Conservation (phyloP, 306 rosid genomes). For the Mucuna pruriens region DNA sequence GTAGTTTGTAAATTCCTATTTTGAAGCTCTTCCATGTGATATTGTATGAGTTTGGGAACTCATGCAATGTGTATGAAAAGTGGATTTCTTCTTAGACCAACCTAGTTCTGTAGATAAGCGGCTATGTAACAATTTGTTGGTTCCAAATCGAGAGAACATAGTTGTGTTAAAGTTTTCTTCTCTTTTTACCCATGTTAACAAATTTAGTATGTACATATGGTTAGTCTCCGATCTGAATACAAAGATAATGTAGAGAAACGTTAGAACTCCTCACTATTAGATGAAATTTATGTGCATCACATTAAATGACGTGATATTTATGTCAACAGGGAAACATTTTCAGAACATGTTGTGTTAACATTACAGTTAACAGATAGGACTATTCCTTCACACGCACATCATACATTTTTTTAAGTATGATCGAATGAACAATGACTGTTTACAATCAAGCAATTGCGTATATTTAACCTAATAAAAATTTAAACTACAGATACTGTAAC, state of each 20-base stretch:
- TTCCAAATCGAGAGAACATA: background rate
- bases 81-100: background rate
- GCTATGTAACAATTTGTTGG: background rate
- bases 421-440: no score
- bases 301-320: no score
- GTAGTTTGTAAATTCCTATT: slow-evolving; percentile 48
- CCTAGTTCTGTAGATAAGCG: background rate
- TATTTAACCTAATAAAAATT: no score
- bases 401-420: no score
- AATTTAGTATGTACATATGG: background rate
- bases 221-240: background rate
- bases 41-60: background rate
- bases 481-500: no score
- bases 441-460: no score
- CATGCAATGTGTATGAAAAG: background rate
- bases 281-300: no score
- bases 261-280: background rate
- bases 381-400: no score
- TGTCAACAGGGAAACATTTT: no score
- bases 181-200: background rate
- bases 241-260: background rate
- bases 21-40: background rate
- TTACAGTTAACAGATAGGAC: no score
- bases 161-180: background rate
- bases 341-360: no score